Base-by-base conservation (phyloP, 257 asterid genomes). In the Salvia miltiorrhiza region DNA sequence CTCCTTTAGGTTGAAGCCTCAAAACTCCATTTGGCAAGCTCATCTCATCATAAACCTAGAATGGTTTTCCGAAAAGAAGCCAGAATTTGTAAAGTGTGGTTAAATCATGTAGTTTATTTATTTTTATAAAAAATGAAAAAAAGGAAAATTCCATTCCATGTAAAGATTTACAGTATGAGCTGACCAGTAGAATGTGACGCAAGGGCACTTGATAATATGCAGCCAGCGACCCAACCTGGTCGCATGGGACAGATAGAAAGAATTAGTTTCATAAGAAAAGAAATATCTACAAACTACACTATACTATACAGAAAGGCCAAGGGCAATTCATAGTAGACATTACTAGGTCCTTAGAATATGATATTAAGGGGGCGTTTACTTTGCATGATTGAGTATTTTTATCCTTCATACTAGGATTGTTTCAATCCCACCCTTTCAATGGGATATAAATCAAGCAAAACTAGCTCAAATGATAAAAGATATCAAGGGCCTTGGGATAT, bases 1-100 rank as follows among this genome's bases (percentile, higher is more conserved):
- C 99, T 77, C 96, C 97, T 85, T 89, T 90, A 0, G 95, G 97
- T 72, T 90, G 97, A 73, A 90, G 81, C 88, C 99, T 90, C 75
- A 90, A 59, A 64, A 93, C 92, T 74, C 96, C 97, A 76, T 90
- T 93, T 4, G 96, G 99, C 75, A 90, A 86, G 81, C 90, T 88
- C 96, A 90, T 90, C 81, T 93, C 97, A 75, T 93, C 97, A 62
- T 93, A 86, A 55, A 90, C 82, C 99, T 93, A 68, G 44, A 83
- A 69, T 9, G 12, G 67, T 4, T 53, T 57, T 69, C n/a, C 12
- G 28, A 7, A 33, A 60, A 41, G 40, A 47, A 13, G 50, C 53
- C 59, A 77, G 32, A 48, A 43, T 45, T 55, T 63, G 20, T 8
- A 13, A 17, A 69, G 30, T 17, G 39, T 5, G 26, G 47, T 54